Percentiles rank a stretch among this genome's conserved stretches.
These are phyloP conservation scores for Sclerotiophoma versabilis DNA, from an alignment of 2,329 filamentous ascomycete genomes.

Conservation along the genomic window DNA sequence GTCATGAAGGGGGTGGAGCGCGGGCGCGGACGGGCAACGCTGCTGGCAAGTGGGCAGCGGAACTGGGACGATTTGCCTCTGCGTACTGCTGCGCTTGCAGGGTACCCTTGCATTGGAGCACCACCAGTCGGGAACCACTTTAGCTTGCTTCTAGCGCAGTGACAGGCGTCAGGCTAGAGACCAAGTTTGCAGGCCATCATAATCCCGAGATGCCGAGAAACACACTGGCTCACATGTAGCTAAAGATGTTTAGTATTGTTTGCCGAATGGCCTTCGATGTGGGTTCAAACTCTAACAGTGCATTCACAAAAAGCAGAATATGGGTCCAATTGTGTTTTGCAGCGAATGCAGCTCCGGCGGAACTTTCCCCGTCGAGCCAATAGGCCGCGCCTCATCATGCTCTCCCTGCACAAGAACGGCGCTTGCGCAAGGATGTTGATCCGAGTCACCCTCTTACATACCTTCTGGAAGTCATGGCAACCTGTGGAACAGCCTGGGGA, in stretches of 20 bases:
- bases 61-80: constrained; percentile 2
- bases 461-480: background rate
- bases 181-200: background rate
- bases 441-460: no score
- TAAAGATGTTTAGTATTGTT: background rate
- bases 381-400: background rate
- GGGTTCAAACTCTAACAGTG: constrained; percentile 11
- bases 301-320: constrained; percentile 1
- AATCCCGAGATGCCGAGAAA: constrained; percentile 3
- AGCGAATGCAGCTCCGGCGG: constrained; percentile 7
- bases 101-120: background rate
- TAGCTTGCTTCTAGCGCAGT: constrained; percentile 6
- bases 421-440: background rate
- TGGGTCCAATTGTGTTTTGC: background rate
- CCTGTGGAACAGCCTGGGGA: constrained; percentile 2
- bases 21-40: constrained; percentile 5
- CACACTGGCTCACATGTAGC: background rate
- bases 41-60: constrained; percentile 3
- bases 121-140: constrained; percentile 1
- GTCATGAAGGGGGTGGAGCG: constrained; percentile 17
- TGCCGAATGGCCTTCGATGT: background rate
- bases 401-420: background rate
- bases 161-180: background rate
- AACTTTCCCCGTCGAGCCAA: background rate
- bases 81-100: background rate